These are phyloP conservation scores for Amyloporia xantha DNA, from an alignment of 768 basidiomycete genomes.

Conservation along the genomic window DNA sequence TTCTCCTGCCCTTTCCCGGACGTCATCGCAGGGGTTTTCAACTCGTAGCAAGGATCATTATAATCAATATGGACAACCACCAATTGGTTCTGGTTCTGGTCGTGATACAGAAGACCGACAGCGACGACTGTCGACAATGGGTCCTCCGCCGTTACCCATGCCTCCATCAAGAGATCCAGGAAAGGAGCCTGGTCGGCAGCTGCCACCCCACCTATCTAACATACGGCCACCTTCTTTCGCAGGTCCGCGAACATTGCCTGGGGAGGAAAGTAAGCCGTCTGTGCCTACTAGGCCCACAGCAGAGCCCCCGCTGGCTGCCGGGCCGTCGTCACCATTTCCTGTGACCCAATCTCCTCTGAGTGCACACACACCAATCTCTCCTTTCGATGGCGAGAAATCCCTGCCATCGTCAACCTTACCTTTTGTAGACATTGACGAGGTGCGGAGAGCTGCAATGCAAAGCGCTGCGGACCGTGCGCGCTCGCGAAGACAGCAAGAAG, in stretches of 20 bases:
- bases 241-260: not conserved
- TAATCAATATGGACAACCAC: slow-evolving; percentile 2
- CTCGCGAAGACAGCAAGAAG: slow-evolving; percentile 73
- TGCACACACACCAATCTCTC: slow-evolving; percentile 14
- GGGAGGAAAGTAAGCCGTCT: slow-evolving; percentile 1
- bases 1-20: not conserved
- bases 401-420: slow-evolving; percentile 15
- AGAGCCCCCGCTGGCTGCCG: slow-evolving; percentile 2
- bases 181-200: slow-evolving; percentile 41
- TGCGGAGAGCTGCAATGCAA: slow-evolving; percentile 76
- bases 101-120: slow-evolving; percentile 8
- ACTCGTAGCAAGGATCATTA: slow-evolving; percentile 4
- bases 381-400: slow-evolving; percentile 9
- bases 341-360: slow-evolving; percentile 11
- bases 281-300: slow-evolving; percentile 27
- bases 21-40: slow-evolving; percentile 12
- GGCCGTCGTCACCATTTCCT: not conserved
- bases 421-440: slow-evolving; percentile 45
- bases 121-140: slow-evolving; percentile 31
- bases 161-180: slow-evolving; percentile 32
- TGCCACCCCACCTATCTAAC: slow-evolving; percentile 52
- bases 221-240: slow-evolving; percentile 24
- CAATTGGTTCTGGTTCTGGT: slow-evolving; percentile 13
- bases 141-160: slow-evolving; percentile 42
- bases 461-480: slow-evolving; percentile 78